Evolutionary conservation across 2,329 filamentous ascomycete genomes (phyloP).

Genomic region (Acrocalymma vagum): DNA sequence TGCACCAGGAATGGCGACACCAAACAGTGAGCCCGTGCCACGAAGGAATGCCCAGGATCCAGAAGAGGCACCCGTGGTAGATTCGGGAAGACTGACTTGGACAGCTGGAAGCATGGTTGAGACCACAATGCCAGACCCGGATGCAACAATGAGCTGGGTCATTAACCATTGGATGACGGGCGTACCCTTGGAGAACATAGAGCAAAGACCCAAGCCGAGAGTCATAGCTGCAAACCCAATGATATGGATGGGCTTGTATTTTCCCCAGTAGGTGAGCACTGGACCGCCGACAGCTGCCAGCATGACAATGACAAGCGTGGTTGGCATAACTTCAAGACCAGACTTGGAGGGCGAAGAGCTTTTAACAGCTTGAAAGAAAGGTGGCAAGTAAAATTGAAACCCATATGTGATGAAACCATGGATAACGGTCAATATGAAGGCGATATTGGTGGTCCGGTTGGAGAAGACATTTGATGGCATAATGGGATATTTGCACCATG

Average conservation of each 20-base stretch:
- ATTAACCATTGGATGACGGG: slow-evolving; percentile 24
- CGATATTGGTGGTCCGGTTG: slow-evolving; percentile 50
- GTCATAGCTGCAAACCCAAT: slow-evolving; percentile 30
- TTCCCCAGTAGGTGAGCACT: slow-evolving; percentile 29
- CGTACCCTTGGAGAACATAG: slow-evolving; percentile 18
- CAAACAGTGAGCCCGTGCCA: slow-evolving; percentile 35
- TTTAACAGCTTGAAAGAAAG: slow-evolving; percentile 40
- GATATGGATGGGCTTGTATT: slow-evolving; percentile 37
- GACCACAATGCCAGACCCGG: slow-evolving; percentile 35
- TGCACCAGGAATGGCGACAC: slow-evolving; percentile 37
- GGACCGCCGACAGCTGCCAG: slow-evolving; percentile 29
- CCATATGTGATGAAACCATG: slow-evolving; percentile 37
- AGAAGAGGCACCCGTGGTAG: slow-evolving; percentile 24
- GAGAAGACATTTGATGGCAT: slow-evolving; percentile 56
- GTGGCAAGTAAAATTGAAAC: slow-evolving; percentile 35
- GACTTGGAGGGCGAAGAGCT: slow-evolving; percentile 28
- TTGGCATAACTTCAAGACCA: slow-evolving; percentile 37
- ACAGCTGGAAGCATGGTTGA: slow-evolving; percentile 39
- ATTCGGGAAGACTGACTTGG: slow-evolving; percentile 35
- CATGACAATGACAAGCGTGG: slow-evolving; percentile 30
- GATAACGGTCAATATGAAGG: slow-evolving; percentile 45
- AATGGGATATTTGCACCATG: slow-evolving; percentile 36
- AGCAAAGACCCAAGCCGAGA: slow-evolving; percentile 27
- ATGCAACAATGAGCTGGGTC: slow-evolving; percentile 33
- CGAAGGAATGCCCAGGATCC: slow-evolving; percentile 42